A percentile compares a stretch with the other conserved stretches of the same genome.
Conservation (phyloP, 768 basidiomycete genomes). For the Leccinum uliginosum region DNA sequence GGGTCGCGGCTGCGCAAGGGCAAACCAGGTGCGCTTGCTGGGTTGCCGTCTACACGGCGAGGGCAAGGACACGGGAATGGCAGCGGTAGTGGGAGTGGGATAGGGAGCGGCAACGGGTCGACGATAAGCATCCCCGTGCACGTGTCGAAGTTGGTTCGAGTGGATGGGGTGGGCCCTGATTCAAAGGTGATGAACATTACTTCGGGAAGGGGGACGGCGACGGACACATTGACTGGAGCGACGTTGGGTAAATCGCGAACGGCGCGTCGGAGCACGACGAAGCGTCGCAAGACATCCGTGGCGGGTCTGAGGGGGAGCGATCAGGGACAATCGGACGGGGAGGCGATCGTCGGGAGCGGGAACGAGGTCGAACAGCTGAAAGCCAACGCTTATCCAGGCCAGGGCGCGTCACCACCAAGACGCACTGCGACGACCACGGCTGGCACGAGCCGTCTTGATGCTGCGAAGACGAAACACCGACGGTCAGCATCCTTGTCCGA, state of each 20-base stretch:
- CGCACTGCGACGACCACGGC: neutral
- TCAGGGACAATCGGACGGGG: no score
- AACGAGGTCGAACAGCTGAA: no score
- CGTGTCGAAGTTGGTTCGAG: no score
- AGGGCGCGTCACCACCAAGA: neutral
- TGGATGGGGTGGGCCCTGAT: constrained; percentile 14
- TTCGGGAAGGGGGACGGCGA: no score
- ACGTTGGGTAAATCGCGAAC: neutral
- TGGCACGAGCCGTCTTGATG: neutral
- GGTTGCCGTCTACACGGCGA: neutral
- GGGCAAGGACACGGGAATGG: no score
- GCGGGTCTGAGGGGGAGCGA: no score
- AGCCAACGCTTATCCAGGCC: no score
- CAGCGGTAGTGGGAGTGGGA: no score
- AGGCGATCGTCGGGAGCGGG: constrained; percentile 12
- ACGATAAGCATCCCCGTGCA: no score
- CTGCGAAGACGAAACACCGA: neutral
- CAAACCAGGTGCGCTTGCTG: neutral
- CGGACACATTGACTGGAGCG: no score
- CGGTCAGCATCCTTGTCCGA: constrained; percentile 13
- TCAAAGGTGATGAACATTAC: neutral
- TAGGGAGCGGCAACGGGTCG: no score
- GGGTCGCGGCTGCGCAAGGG: constrained; percentile 17
- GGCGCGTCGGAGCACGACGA: constrained; percentile 3
- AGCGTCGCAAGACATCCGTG: constrained; percentile 14